Base-by-base conservation (phyloP, 306 rosid species). In the Senna siamea region DNA sequence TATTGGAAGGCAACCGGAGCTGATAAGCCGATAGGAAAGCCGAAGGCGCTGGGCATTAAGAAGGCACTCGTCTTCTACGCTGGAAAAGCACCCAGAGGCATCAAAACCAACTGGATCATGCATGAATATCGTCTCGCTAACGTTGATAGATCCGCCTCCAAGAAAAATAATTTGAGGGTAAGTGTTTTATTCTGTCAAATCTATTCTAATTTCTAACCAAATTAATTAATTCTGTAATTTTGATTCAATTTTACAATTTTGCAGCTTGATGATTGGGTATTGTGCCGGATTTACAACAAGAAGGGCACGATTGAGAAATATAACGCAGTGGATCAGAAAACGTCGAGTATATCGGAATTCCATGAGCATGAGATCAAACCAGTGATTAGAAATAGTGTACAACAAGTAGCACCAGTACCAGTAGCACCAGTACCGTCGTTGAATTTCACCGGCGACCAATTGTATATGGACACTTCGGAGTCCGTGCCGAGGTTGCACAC, bases 1-100 rank as follows among this genome's bases (percentile, higher is more conserved):
- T 91, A 91, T 17, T 94, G 98, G 97, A 94, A 94, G 64, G 98
- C 98, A 2, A 94, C 98, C 11, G 98, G 98, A 7, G 98, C 96
- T 0, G 98, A 91, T 66, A 94, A 94, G 85, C 93, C 96, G 62
- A 94, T 94, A 1, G 96, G 98, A 13, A 87, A 86, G 65, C 94
- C 96, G 8, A 91, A 89, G 62, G 5, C 97, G 0, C 84, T 91
- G 12, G 98, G 98, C 23, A 94, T 94, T 0, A 94, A 94, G 69
- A 94, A 94, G 77, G 97, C 98, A 0, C 89, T 94, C 0, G 98
- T 94, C 0, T 94, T 94, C 77, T 94, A 94, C 50, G 90, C 94
- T 0, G 98, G 98, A 0, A 94, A 94, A 80, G 97, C 98, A 4
- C 97, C 98, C 0, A 82, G 46, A 50, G 98, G 98, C 0, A 50